Conservation (phyloP, 805 yeast genomes). For the Kodamaea kakaduensis region DNA sequence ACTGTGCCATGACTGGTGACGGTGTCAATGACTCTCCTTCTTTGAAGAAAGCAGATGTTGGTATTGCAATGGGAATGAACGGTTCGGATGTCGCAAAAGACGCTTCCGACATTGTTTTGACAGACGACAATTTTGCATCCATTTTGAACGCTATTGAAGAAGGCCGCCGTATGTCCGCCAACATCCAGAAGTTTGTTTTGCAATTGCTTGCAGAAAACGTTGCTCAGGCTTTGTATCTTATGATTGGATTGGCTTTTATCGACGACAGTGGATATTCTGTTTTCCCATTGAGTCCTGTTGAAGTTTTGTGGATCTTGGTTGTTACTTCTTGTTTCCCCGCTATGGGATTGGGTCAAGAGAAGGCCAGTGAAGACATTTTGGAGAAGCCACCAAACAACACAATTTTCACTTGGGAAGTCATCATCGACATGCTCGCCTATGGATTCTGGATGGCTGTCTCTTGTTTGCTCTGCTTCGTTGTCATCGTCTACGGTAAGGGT, state of each 20-base stretch:
- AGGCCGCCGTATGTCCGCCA: slow-evolving; percentile 75
- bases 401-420: slow-evolving; percentile 63
- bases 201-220: slow-evolving; percentile 70
- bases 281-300: slow-evolving; percentile 74
- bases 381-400: slow-evolving; percentile 59
- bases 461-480: slow-evolving; percentile 63
- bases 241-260: slow-evolving; percentile 68
- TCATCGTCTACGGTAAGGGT: slow-evolving; percentile 65
- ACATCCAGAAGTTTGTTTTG: slow-evolving; percentile 72
- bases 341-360: slow-evolving; percentile 74
- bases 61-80: slow-evolving; percentile 76
- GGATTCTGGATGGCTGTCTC: slow-evolving; percentile 72
- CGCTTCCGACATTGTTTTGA: slow-evolving; percentile 70
- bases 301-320: slow-evolving; percentile 75
- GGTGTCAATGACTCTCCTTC: slow-evolving; percentile 83
- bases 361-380: slow-evolving; percentile 61
- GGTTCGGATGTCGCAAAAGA: slow-evolving; percentile 87
- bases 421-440: slow-evolving; percentile 65
- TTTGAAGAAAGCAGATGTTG: slow-evolving; percentile 72
- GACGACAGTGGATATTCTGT: slow-evolving; percentile 65
- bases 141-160: slow-evolving; percentile 75
- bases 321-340: slow-evolving; percentile 81
- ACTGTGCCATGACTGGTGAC: slow-evolving; percentile 48
- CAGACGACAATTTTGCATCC: slow-evolving; percentile 72
- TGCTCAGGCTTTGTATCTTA: slow-evolving; percentile 60